phyloP scores from a whole-genome alignment of 2,329 filamentous ascomycete genomes.

The Stagonosporopsis rhizophila region DNA sequence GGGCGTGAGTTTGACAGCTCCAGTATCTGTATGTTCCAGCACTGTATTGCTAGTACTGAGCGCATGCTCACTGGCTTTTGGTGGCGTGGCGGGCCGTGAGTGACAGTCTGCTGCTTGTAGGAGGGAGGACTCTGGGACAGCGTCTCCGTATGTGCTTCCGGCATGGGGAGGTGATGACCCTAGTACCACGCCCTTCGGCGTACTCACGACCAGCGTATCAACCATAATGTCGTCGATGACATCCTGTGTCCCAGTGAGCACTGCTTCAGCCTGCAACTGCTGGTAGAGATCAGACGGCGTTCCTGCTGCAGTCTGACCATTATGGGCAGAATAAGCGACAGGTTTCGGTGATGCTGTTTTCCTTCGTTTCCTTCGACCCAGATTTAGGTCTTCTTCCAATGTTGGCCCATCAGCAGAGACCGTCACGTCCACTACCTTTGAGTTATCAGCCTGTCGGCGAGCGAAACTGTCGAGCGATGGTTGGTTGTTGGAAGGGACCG shows the following conservation, averaged over 20 bases:
- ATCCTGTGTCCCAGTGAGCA: not conserved
- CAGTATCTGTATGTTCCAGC: not conserved
- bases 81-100: constrained; percentile 2
- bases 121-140: constrained; percentile 6
- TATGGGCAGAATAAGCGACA: not conserved
- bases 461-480: constrained; percentile 40
- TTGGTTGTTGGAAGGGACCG: constrained; percentile 28
- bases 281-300: constrained; percentile 33
- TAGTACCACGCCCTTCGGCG: not conserved
- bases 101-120: not conserved
- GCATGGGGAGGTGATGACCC: constrained; percentile 1
- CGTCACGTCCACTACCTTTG: not conserved
- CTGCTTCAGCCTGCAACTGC: constrained; percentile 39
- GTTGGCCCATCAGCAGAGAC: not conserved
- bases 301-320: not conserved
- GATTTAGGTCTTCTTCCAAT: constrained; percentile 40
- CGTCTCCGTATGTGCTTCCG: not conserved
- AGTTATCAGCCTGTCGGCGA: constrained; percentile 11
- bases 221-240: constrained; percentile 15
- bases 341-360: constrained; percentile 44
- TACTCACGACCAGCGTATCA: not conserved
- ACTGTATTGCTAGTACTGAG: not conserved
- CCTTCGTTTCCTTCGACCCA: constrained; percentile 47
- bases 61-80: not conserved
- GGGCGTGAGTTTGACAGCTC: constrained; percentile 24